Evolutionary conservation across 139 green algal genomes (phyloP).

Genomic region (Picochlorum sp.): DNA sequence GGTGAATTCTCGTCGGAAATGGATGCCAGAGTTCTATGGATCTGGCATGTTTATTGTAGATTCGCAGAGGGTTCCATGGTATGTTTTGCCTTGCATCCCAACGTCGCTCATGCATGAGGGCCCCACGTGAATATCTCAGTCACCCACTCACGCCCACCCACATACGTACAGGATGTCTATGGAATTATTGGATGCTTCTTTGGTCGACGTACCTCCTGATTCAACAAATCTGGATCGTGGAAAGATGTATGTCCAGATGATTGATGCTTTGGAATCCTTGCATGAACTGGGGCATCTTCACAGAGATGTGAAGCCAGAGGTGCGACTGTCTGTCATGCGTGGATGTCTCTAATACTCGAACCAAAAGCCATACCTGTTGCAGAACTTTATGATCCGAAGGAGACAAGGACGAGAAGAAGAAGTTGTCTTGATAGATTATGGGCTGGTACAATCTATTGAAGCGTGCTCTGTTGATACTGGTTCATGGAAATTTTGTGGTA

Average conservation of each 20-base stretch:
- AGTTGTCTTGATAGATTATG: constrained; percentile 3
- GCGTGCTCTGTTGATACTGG: neutral
- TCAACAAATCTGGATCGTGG: no score
- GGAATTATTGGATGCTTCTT: no score
- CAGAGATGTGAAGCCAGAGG: constrained; percentile 36
- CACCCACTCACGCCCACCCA: no score
- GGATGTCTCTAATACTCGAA: neutral
- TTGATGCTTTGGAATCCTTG: constrained; percentile 29
- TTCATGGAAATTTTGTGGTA: constrained; percentile 12
- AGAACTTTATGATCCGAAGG: constrained; percentile 2
- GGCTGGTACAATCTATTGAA: neutral
- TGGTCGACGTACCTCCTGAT: no score
- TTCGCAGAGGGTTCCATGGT: neutral
- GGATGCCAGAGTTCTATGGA: constrained; percentile 6
- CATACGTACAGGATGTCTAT: no score
- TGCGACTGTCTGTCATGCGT: neutral
- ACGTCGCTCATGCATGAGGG: no score
- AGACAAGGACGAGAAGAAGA: neutral
- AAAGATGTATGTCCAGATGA: neutral
- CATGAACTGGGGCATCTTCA: constrained; percentile 27
- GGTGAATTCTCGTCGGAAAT: neutral
- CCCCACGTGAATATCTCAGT: no score
- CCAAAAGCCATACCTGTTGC: neutral
- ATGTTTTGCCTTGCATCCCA: no score
- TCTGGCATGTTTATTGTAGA: neutral